Percentiles rank a stretch among this genome's conserved stretches.
Conservation (phyloP, 768 basidiomycete species). For the Glaciozyma martinii region DNA sequence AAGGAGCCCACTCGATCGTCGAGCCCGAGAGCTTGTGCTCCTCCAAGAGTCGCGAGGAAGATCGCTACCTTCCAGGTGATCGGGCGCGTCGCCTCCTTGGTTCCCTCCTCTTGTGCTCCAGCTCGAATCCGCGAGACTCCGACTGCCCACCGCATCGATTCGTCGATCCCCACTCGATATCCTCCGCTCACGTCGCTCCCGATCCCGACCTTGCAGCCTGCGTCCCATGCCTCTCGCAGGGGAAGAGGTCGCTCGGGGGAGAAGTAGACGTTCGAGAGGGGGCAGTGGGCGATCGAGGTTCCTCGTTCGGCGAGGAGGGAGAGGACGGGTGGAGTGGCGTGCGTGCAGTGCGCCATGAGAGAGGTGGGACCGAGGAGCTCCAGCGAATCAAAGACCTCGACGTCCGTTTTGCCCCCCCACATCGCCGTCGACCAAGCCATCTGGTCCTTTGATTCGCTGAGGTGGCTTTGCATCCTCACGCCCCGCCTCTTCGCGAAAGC, state of each 20-base stretch:
- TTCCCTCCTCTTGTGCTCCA: constrained; percentile 37
- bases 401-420: constrained; percentile 53
- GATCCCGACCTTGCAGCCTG: constrained; percentile 61
- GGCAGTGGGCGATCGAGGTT: constrained; percentile 73
- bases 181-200: constrained; percentile 83
- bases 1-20: constrained; percentile 31
- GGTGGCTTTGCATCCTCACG: constrained; percentile 66
- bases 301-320: constrained; percentile 47
- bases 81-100: constrained; percentile 40
- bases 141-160: constrained; percentile 70
- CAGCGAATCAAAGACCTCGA: constrained; percentile 63
- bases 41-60: constrained; percentile 73
- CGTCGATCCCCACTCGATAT: constrained; percentile 68
- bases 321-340: constrained; percentile 52
- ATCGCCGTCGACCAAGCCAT: constrained; percentile 60
- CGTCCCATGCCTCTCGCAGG: constrained; percentile 59
- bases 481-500: constrained; percentile 46
- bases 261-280: constrained; percentile 81
- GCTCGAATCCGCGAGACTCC: constrained; percentile 61
- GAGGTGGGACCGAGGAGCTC: constrained; percentile 56
- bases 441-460: constrained; percentile 70
- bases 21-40: constrained; percentile 60
- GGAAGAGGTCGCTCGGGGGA: constrained; percentile 58
- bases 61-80: constrained; percentile 74
- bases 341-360: constrained; percentile 84